Evolutionary conservation across 352 stramenopile genomes (phyloP), one percentile per base, ranked within the genome.

Genomic region (Pythium monospermum): DNA sequence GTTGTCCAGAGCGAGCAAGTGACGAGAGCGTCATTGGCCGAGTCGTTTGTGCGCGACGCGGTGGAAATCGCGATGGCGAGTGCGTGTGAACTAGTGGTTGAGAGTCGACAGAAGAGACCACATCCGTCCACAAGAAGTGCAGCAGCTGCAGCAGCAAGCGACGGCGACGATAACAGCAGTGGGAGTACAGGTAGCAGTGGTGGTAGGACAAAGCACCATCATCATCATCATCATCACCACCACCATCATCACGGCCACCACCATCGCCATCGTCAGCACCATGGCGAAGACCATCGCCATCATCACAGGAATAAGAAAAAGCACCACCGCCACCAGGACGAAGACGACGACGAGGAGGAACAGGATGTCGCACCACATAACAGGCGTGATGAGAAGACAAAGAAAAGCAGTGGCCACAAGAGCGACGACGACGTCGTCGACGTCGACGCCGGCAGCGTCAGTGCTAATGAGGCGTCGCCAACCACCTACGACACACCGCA

Each of bases 341-440:
- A 35, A 35, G 30, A 35, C 8, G 13, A 8, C 30, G 30, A 35
- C 7, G 30, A 35, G 13, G 30, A 35, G 7, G 13, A 8, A 35
- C 39, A 65, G 43, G 49, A 57, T 41, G 44, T 8, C 5, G 23
- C 33, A 47, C 22, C 41, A 65, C 31, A 54, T 40, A 28, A n/a
- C 15, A 42, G 36, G 19, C 36, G 36, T 42, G 36, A n/a, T 42
- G 36, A 42, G 8, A n/a, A 8, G 32, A 45, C 32, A 37, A 11
- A 2, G 22, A 36, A 23, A 38, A 39, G 30, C 5, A 11, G 11
- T 10, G 31, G 40, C 19, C 27, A 45, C 12, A 49, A 50, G 7
- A 38, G 32, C 7, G 10, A 8, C n/a, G 2, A 28, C 26, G 15
- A 13, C 26, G 22, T 19, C 7, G 42, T 45, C 15, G 1, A 60